These are phyloP conservation scores for Cymbidium sinense DNA, from an alignment of 106 monocot genomes.

Conservation along the genomic window DNA sequence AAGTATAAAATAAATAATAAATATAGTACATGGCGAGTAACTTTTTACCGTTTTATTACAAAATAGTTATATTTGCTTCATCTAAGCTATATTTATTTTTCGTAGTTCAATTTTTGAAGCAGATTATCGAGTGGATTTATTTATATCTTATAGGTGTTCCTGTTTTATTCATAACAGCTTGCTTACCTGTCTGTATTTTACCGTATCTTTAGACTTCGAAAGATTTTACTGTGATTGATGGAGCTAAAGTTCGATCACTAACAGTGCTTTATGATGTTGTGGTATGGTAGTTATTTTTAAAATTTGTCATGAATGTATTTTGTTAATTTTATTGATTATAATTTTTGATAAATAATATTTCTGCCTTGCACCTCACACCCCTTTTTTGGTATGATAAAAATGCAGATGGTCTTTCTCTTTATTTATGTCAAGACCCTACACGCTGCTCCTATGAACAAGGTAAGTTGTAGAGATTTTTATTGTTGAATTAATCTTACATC, in stretches of 20 bases:
- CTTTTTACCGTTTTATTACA: neutral
- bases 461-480: constrained; percentile 10
- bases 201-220: constrained; percentile 31
- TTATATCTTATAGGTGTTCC: neutral
- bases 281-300: constrained; percentile 24
- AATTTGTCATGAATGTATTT: neutral
- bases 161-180: neutral
- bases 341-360: neutral
- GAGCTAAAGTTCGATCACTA: constrained; percentile 37
- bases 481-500: neutral
- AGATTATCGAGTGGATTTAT: neutral
- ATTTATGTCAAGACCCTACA: constrained; percentile 82
- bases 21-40: neutral
- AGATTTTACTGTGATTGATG: constrained; percentile 36
- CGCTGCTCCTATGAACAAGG: constrained; percentile 89
- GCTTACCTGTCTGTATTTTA: neutral
- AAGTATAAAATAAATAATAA: neutral
- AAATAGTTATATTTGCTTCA: neutral
- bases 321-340: neutral
- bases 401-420: constrained; percentile 76
- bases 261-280: constrained; percentile 58
- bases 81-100: neutral
- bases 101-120: neutral
- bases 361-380: neutral
- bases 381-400: constrained; percentile 55